These are phyloP conservation scores for Pestalotiopsis sp. DNA, from an alignment of 2,329 filamentous ascomycete species.

Conservation along the genomic window DNA sequence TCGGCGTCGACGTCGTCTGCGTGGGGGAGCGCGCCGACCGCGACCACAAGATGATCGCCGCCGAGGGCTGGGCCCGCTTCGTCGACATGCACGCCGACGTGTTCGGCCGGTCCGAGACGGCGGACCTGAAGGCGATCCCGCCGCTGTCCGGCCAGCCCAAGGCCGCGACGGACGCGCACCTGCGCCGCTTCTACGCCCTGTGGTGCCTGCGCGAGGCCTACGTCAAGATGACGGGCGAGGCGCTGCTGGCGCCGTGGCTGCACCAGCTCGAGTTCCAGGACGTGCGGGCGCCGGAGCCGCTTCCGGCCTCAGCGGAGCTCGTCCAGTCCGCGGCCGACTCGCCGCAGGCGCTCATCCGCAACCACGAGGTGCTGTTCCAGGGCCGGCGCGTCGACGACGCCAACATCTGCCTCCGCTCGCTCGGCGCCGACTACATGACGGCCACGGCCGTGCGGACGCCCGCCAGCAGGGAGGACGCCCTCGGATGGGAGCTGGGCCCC, in stretches of 20 bases:
- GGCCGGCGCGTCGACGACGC: constrained; percentile 41
- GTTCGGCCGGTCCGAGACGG: constrained; percentile 63
- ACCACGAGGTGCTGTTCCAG: constrained; percentile 40
- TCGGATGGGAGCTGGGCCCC: constrained; percentile 40
- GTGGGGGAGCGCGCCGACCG: constrained; percentile 68
- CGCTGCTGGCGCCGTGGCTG: constrained; percentile 74
- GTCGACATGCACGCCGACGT: constrained; percentile 74
- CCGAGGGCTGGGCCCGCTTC: constrained; percentile 63
- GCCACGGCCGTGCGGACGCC: constrained; percentile 51
- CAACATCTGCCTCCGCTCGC: constrained; percentile 43
- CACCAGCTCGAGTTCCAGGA: constrained; percentile 67
- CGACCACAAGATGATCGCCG: constrained; percentile 57
- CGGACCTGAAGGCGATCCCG: constrained; percentile 54
- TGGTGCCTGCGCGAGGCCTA: constrained; percentile 83
- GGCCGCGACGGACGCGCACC: constrained; percentile 57
- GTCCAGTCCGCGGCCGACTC: constrained; percentile 34
- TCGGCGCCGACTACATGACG: constrained; percentile 56
- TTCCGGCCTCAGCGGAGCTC: constrained; percentile 17
- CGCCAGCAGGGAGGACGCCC: constrained; percentile 34
- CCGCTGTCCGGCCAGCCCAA: constrained; percentile 27
- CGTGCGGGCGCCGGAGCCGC: constrained; percentile 56
- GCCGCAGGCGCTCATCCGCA: constrained; percentile 30
- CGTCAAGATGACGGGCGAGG: constrained; percentile 82
- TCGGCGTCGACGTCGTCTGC: constrained; percentile 78
- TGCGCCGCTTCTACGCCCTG: constrained; percentile 74